phyloP scores from a whole-genome alignment of 2,329 filamentous ascomycete species.

The Sarocladiaceae sp. region DNA sequence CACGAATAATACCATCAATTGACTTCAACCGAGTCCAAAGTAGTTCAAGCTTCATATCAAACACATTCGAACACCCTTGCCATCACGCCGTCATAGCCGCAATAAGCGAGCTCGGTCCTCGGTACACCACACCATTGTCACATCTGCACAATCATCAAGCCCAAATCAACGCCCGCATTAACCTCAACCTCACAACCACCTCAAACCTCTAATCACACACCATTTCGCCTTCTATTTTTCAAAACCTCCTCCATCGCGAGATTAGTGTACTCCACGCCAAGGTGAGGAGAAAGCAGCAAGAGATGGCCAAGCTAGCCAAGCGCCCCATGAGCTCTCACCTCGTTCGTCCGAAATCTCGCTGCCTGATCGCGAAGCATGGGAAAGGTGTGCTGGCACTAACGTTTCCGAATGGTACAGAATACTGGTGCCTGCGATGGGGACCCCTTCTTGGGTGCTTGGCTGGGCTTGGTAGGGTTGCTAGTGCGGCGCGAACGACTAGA shows the following conservation, averaged over 20 bases:
- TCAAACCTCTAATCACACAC: background rate
- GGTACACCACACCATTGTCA: too few relatives aligned
- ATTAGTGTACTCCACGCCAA: background rate
- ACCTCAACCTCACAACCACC: background rate
- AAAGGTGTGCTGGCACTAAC: background rate
- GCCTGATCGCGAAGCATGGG: background rate
- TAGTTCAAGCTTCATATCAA: too few relatives aligned
- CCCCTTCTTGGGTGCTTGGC: background rate
- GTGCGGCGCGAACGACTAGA: too few relatives aligned
- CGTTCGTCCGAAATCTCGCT: constrained; percentile 4
- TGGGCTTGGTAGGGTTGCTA: background rate
- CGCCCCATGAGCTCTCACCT: background rate
- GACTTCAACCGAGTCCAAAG: too few relatives aligned
- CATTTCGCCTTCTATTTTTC: too few relatives aligned
- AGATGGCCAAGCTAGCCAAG: constrained; percentile 2
- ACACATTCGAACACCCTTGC: too few relatives aligned
- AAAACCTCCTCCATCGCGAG: too few relatives aligned
- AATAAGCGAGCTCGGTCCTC: background rate
- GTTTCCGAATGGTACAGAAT: background rate
- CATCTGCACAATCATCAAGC: background rate
- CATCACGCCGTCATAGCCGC: background rate
- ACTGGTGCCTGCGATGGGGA: background rate
- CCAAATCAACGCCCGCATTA: background rate
- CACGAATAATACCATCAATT: too few relatives aligned
- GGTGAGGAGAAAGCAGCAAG: background rate